phyloP scores from a whole-genome alignment of 257 asterid species.

The Jasminum sambac region DNA sequence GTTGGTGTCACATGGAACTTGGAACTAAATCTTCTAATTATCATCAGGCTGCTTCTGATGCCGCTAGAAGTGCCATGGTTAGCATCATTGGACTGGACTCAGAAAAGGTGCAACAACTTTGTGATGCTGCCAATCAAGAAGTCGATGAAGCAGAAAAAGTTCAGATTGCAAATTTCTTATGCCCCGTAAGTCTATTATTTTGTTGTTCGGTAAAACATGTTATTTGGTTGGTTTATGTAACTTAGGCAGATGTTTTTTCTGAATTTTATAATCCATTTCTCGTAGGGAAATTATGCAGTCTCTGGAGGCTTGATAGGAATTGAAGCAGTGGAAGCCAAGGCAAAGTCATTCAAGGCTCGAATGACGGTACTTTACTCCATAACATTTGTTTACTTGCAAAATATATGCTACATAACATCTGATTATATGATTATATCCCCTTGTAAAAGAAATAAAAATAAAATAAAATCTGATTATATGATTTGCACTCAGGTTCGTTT shows the following conservation, averaged over 20 bases:
- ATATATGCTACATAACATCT: slow-evolving; percentile 18
- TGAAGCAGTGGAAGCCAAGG: slow-evolving; percentile 97
- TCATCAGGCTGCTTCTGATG: slow-evolving; percentile 91
- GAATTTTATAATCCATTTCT: slow-evolving; percentile 13
- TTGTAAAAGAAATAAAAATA: too few species aligned
- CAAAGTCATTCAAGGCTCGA: slow-evolving; percentile 95
- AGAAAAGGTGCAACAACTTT: slow-evolving; percentile 82
- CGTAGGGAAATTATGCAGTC: slow-evolving; percentile 95
- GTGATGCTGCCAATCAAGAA: slow-evolving; percentile 97
- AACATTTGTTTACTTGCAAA: neutral
- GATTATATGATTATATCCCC: slow-evolving; percentile 7
- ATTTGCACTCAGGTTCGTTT: slow-evolving; percentile 61
- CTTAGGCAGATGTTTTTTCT: slow-evolving; percentile 18
- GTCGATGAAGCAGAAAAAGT: slow-evolving; percentile 89
- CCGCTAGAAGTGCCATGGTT: slow-evolving; percentile 94
- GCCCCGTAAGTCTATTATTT: slow-evolving; percentile 63
- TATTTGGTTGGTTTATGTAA: neutral
- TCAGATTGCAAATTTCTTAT: slow-evolving; percentile 94
- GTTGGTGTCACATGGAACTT: slow-evolving; percentile 9
- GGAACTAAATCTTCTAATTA: slow-evolving; percentile 11
- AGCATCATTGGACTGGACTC: slow-evolving; percentile 95
- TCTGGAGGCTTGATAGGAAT: slow-evolving; percentile 98
- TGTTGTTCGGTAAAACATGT: neutral
- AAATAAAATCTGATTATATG: slow-evolving; percentile 8
- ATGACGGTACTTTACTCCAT: slow-evolving; percentile 59